A percentile compares a stretch with the other conserved stretches of the same genome.
phyloP scores from a whole-genome alignment of 192 early-diverging fungal species.

The Lobulomyces angularis region DNA sequence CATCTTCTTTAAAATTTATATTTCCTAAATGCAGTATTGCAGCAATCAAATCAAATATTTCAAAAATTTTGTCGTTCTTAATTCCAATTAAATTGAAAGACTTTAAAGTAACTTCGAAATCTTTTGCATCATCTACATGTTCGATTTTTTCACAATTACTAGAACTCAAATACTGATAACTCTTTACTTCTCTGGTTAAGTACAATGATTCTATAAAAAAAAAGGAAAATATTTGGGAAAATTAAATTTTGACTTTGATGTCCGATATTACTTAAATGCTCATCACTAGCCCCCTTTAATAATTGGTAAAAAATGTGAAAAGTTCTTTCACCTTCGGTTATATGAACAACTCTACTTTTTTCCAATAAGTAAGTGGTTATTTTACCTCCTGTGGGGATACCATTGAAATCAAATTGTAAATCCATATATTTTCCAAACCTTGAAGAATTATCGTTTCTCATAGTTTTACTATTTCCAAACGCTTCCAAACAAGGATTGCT shows the following conservation, averaged over 20 bases:
- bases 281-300: slow-evolving; percentile 13
- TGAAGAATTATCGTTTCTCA: slow-evolving; percentile 10
- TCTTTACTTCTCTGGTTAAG: too few relatives aligned
- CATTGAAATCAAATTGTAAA: slow-evolving; percentile 5
- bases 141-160: not conserved
- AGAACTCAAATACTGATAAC: too few relatives aligned
- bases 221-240: not conserved
- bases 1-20: slow-evolving; percentile 60
- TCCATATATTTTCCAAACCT: slow-evolving; percentile 9
- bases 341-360: slow-evolving; percentile 17
- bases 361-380: slow-evolving; percentile 11
- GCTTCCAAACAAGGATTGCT: slow-evolving; percentile 22
- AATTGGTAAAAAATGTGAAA: slow-evolving; percentile 90
- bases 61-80: slow-evolving; percentile 49
- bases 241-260: not conserved
- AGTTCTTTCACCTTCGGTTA: slow-evolving; percentile 35
- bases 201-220: too few relatives aligned
- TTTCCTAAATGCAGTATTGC: slow-evolving; percentile 87
- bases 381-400: not conserved
- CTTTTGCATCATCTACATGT: slow-evolving; percentile 7
- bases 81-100: slow-evolving; percentile 37
- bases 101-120: slow-evolving; percentile 6
- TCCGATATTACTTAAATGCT: not conserved
- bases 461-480: slow-evolving; percentile 6
- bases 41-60: slow-evolving; percentile 72